These are phyloP conservation scores for Croton setiger DNA, from an alignment of 441 rosid species.

Conservation along the genomic window DNA sequence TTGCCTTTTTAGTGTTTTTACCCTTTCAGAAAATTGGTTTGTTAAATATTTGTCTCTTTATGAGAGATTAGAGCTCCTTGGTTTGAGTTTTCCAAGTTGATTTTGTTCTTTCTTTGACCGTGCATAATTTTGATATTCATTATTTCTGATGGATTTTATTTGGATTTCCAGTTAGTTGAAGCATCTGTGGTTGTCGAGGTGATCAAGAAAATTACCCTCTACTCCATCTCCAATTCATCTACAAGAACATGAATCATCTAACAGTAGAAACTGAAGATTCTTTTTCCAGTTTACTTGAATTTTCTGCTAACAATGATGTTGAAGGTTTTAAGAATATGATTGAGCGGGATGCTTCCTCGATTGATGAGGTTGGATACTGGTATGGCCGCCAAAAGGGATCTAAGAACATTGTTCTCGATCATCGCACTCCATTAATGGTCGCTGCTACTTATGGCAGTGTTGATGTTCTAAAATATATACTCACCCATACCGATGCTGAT, in stretches of 20 bases:
- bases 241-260: slow-evolving; percentile 28
- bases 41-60: too few relatives aligned
- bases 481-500: slow-evolving; percentile 25
- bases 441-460: slow-evolving; percentile 62
- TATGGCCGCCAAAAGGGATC: slow-evolving; percentile 41
- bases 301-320: slow-evolving; percentile 49
- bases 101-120: neutral
- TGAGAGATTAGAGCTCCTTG: neutral
- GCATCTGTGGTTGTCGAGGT: slow-evolving; percentile 31
- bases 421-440: slow-evolving; percentile 72
- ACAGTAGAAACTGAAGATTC: slow-evolving; percentile 32
- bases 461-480: slow-evolving; percentile 38
- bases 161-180: slow-evolving; percentile 22
- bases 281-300: slow-evolving; percentile 44
- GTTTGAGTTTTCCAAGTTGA: neutral
- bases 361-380: slow-evolving; percentile 43
- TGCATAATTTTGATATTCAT: neutral
- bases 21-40: neutral
- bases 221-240: slow-evolving; percentile 5
- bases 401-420: slow-evolving; percentile 48
- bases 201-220: slow-evolving; percentile 22
- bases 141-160: neutral
- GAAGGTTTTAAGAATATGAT: slow-evolving; percentile 29
- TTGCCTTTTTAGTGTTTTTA: neutral
- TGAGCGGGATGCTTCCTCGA: slow-evolving; percentile 26